phyloP scores from a whole-genome alignment of 345 rosid genomes.

The Syzygium oleosum region DNA sequence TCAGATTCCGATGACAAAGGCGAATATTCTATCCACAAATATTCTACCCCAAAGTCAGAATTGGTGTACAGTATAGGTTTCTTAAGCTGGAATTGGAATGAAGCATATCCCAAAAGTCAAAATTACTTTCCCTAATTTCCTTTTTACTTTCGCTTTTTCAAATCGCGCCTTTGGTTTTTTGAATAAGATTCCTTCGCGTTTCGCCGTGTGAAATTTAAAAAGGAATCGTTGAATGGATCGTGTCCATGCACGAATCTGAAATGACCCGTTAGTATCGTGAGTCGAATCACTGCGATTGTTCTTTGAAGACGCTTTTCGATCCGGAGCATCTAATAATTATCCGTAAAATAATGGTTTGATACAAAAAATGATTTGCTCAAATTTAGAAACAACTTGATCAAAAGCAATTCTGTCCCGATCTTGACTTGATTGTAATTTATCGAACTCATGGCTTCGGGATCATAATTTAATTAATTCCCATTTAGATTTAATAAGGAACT shows the following conservation, averaged over 20 bases:
- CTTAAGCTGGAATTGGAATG: neutral
- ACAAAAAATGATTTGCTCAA: neutral
- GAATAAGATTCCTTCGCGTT: neutral
- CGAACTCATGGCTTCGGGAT: neutral
- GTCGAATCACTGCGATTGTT: neutral
- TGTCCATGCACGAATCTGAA: neutral
- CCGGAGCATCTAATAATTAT: neutral
- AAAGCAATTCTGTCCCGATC: neutral
- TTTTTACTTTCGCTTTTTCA: neutral
- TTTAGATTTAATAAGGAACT: neutral
- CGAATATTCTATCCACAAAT: neutral
- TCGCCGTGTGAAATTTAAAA: neutral
- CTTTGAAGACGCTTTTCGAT: neutral
- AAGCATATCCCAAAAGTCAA: neutral
- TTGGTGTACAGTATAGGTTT: neutral
- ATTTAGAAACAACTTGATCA: neutral
- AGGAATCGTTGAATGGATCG: neutral
- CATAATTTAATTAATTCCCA: neutral
- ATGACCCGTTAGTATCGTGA: neutral
- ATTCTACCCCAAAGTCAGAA: rapidly evolving
- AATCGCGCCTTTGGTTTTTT: neutral
- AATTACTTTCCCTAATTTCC: neutral
- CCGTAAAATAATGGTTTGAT: neutral
- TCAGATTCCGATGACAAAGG: neutral
- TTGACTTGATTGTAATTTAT: neutral